Evolutionary conservation across 768 basidiomycete genomes (phyloP), one percentile per base, ranked within the genome.

Genomic region (Lactarius quietus): DNA sequence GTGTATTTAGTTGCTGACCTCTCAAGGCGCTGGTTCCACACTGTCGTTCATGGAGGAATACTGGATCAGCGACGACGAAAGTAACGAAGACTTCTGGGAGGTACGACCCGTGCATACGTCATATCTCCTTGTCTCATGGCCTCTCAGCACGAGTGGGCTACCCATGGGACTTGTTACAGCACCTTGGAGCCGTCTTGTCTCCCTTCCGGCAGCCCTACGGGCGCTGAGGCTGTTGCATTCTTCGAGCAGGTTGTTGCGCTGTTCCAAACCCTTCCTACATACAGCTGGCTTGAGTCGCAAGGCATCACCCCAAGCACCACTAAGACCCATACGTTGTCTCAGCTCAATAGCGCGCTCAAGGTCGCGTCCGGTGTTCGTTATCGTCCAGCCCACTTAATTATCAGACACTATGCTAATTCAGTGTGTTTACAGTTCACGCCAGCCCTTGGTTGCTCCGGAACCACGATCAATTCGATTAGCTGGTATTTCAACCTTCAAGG

Each of bases 201-300:
- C 56, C 86, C 87, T 3, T 74, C 77, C 12, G 84, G 83, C n/a
- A 86, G 84, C 67, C 70, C 82, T 9, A 78, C 74, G 57, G 87
- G 89, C 28, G 82, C 84, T 10, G 89, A 90, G 85, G 89, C 87
- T 1, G 88, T 89, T 38, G 83, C 83, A 18, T 90, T 82, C 76
- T 89, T 87, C 76, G 70, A 84, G 64, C 78, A 70, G n/a, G 83
- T 84, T 2, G 87, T 89, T 64, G 76, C 72, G 2, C 74, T 88
- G 20, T 89, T 88, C 78, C 74, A 83, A 83, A 80, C 81, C 10
- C 83, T 93, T 29, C 88, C 90, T 0, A 92, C 92, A 3, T 92
- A 85, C 74, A 79, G 82, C 18, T 92, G 84, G 84, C 85, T 94
- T 45, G 76, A 79, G 17, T 76, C 81, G 26, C 86, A 81, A n/a